Evolutionary conservation across 805 yeast species (phyloP), one percentile per base, ranked within the genome.

Genomic region (Jamesozyma gamospora): DNA sequence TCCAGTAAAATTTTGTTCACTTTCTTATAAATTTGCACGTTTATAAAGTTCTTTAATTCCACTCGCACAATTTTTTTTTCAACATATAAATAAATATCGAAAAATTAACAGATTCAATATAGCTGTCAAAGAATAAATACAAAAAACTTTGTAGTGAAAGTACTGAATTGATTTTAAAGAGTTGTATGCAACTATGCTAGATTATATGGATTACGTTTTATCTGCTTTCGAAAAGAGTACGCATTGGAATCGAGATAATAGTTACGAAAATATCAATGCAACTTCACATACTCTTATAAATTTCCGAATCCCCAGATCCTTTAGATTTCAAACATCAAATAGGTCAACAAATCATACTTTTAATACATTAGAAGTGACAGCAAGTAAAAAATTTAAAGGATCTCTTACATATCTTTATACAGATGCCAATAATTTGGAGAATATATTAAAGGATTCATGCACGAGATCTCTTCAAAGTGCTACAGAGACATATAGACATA

Each of bases 151-250:
- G n/a, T n/a, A n/a, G n/a, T n/a, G n/a, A n/a, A n/a, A n/a, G n/a
- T n/a, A n/a, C n/a, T n/a, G n/a, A n/a, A n/a, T n/a, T n/a, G n/a
- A n/a, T n/a, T n/a, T n/a, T n/a, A n/a, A n/a, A n/a, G n/a, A n/a
- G n/a, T n/a, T n/a, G n/a, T 12, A 26, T 13, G 6, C 30, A 9
- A 28, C 8, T 8, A 86, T 86, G 96, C 66, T 78, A 45, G 72
- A 75, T 32, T 88, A 82, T 64, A 86, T 90, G 95, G 95, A 90
- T 50, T 82, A 80, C 58, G 73, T 90, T 26, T 79, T 80, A 49
- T 69, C 72, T 60, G 74, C 83, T 48, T 90, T 83, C 63, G 74
- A 80, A 57, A 61, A 67, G 29, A 58, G 80, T 18, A 78, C 94
- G 1, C 71, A 71, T 4, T 88, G 96, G 96, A 77, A 79, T 49